A percentile compares a stretch with the other conserved stretches of the same genome.
Conservation (phyloP, 768 basidiomycete species). For the Xerocomus potaroensis region DNA sequence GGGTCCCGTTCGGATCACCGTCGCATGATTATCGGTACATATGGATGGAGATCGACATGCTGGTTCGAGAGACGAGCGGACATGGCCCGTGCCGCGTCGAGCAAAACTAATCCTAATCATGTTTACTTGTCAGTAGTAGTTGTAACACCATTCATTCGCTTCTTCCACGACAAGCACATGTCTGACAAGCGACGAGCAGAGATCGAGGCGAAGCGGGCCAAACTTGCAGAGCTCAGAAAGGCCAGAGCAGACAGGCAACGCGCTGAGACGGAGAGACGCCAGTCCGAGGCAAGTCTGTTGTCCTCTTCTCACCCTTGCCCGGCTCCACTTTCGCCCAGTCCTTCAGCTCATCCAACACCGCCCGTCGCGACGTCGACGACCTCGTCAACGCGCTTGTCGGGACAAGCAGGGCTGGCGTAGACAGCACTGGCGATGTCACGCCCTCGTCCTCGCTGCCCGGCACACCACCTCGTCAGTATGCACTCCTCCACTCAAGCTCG, state of each 20-base stretch:
- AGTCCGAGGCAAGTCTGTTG: conserved; percentile 20
- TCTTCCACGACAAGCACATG: conserved; percentile 27
- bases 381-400: conserved; percentile 57
- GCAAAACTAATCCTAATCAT: no score
- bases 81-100: no score
- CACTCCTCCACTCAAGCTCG: conserved; percentile 34
- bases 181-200: conserved; percentile 76
- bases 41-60: background rate
- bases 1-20: background rate
- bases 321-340: conserved; percentile 24
- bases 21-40: no score
- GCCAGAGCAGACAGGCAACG: conserved; percentile 69
- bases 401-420: conserved; percentile 43
- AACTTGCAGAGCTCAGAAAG: conserved; percentile 79
- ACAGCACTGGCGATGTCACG: conserved; percentile 57
- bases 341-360: conserved; percentile 36
- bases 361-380: conserved; percentile 63
- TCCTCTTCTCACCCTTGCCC: conserved; percentile 1
- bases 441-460: conserved; percentile 71
- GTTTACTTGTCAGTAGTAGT: no score
- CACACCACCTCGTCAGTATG: conserved; percentile 50
- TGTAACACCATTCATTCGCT: no score
- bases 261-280: conserved; percentile 41
- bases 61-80: background rate
- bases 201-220: conserved; percentile 86